phyloP scores from a whole-genome alignment of 1,284 basidiomycete species.

The Apiotrichum sp. region DNA sequence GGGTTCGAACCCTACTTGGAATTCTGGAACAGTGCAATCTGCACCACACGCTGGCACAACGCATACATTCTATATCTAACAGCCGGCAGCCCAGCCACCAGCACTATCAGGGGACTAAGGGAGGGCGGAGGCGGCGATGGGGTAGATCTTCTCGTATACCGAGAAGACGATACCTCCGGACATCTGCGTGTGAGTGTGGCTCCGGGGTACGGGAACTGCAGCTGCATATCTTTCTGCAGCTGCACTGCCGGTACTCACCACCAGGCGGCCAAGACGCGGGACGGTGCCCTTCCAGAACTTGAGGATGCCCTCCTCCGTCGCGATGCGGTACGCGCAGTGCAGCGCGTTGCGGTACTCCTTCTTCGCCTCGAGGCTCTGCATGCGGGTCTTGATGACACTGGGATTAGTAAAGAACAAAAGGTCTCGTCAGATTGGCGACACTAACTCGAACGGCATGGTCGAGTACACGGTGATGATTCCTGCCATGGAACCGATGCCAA shows the following conservation, averaged over 20 bases:
- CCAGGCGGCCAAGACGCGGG: slow-evolving; percentile 72
- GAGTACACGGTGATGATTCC: slow-evolving; percentile 85
- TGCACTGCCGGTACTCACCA: slow-evolving; percentile 55
- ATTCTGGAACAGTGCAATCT: too few species aligned
- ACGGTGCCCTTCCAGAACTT: slow-evolving; percentile 96
- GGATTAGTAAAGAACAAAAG: neutral
- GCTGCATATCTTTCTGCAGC: too few species aligned
- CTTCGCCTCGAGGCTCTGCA: slow-evolving; percentile 85
- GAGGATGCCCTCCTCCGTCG: slow-evolving; percentile 77
- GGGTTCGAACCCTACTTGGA: too few species aligned
- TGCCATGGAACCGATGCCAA: slow-evolving; percentile 87
- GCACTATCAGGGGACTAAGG: neutral
- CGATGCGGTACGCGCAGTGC: slow-evolving; percentile 87
- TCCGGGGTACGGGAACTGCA: neutral
- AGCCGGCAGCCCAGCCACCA: too few species aligned
- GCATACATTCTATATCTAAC: too few species aligned
- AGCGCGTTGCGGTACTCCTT: slow-evolving; percentile 84
- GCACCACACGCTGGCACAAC: too few species aligned
- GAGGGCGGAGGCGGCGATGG: slow-evolving; percentile 22
- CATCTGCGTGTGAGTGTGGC: slow-evolving; percentile 51
- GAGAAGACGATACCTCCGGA: slow-evolving; percentile 95
- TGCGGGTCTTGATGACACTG: slow-evolving; percentile 94
- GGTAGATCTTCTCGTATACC: slow-evolving; percentile 63
- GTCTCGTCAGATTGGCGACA: slow-evolving; percentile 14
- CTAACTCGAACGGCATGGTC: slow-evolving; percentile 89